Percentiles rank a stretch among this genome's conserved stretches.
phyloP scores from a whole-genome alignment of 1,284 basidiomycete species.

The Trametes versicolor region DNA sequence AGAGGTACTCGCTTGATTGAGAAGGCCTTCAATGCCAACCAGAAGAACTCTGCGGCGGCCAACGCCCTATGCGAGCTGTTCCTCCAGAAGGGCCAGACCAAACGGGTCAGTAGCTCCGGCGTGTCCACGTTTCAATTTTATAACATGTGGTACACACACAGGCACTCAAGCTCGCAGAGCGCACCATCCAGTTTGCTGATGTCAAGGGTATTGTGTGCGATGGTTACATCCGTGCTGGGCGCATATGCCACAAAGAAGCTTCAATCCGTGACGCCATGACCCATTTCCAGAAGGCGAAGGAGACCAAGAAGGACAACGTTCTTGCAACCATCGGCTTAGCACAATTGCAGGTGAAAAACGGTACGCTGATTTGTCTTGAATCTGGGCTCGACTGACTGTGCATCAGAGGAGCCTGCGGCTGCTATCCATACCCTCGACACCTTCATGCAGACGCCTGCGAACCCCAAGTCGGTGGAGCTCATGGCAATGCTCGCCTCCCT shows the following conservation, averaged over 20 bases:
- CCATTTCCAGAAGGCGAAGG: slow-evolving; percentile 80
- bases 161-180: slow-evolving; percentile 91
- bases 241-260: slow-evolving; percentile 80
- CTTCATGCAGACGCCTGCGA: slow-evolving; percentile 69
- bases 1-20: slow-evolving; percentile 76
- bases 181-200: slow-evolving; percentile 92
- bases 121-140: neutral
- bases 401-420: slow-evolving; percentile 75
- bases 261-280: slow-evolving; percentile 69
- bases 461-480: slow-evolving; percentile 79
- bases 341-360: slow-evolving; percentile 85
- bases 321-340: slow-evolving; percentile 86
- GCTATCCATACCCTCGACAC: slow-evolving; percentile 91
- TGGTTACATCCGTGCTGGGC: slow-evolving; percentile 80
- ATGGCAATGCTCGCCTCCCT: slow-evolving; percentile 91
- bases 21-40: slow-evolving; percentile 79
- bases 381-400: slow-evolving; percentile 13
- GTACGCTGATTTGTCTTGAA: slow-evolving; percentile 51
- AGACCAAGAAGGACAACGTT: slow-evolving; percentile 67
- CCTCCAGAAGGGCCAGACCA: slow-evolving; percentile 69
- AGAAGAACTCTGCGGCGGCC: slow-evolving; percentile 79
- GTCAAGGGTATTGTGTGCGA: slow-evolving; percentile 83
- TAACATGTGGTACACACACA: slow-evolving; percentile 41
- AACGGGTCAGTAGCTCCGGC: slow-evolving; percentile 50
- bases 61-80: slow-evolving; percentile 83